phyloP scores from a whole-genome alignment of 1,284 basidiomycete genomes.

The Retiboletus fuscus region DNA sequence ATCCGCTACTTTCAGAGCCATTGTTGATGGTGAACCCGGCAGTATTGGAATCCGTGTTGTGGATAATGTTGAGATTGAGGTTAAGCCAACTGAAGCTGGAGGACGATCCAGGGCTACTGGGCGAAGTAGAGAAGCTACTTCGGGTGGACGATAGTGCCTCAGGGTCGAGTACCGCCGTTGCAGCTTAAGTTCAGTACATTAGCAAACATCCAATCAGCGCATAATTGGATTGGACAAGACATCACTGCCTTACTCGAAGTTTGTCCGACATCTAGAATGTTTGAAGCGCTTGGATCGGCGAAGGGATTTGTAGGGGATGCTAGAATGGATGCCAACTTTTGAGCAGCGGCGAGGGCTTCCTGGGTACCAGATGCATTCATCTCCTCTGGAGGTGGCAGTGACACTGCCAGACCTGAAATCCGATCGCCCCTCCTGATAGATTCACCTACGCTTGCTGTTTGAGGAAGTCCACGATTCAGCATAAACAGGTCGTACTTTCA shows the following conservation, averaged over 20 bases:
- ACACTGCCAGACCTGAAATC: not conserved
- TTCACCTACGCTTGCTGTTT: constrained; percentile 12
- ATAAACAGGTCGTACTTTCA: constrained; percentile 16
- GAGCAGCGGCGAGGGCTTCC: constrained; percentile 9
- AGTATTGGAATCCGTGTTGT: not conserved
- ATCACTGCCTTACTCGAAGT: constrained; percentile 12
- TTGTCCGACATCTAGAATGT: constrained; percentile 6
- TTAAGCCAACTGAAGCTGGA: constrained; percentile 12
- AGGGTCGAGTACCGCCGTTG: not conserved
- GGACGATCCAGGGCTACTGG: constrained; percentile 18
- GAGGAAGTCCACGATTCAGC: not conserved
- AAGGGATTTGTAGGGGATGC: not conserved
- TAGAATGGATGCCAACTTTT: constrained; percentile 8
- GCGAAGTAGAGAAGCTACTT: constrained; percentile 13
- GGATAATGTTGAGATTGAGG: constrained; percentile 20
- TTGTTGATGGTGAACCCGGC: constrained; percentile 28
- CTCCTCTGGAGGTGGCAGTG: constrained; percentile 12
- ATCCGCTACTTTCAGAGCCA: constrained; percentile 18
- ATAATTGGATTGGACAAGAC: not conserved
- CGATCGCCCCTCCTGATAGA: not conserved
- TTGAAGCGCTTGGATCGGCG: not conserved
- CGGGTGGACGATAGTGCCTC: constrained; percentile 4
- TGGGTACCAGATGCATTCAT: constrained; percentile 7
- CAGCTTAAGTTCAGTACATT: not conserved
- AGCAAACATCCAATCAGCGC: not conserved